These are phyloP conservation scores for Cichorium intybus DNA, from an alignment of 140 eudicot genomes.

Conservation along the genomic window DNA sequence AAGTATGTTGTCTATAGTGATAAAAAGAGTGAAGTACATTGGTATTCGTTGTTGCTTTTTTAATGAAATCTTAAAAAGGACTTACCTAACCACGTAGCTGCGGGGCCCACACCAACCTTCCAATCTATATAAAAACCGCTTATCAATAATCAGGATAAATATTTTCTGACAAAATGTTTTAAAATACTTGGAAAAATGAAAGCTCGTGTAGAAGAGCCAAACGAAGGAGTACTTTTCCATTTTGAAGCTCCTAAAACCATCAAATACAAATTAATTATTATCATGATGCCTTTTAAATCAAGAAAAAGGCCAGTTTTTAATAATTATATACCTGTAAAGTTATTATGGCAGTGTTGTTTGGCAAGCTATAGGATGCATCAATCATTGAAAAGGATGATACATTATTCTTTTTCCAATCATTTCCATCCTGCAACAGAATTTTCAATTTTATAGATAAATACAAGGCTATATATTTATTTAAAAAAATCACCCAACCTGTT, in stretches of 20 bases:
- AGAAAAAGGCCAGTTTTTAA: too few species aligned
- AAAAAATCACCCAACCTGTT: conserved; percentile 41
- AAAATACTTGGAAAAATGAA: background rate
- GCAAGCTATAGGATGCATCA: conserved; percentile 74
- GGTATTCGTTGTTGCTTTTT: too few species aligned
- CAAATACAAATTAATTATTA: too few species aligned
- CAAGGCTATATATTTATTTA: conserved; percentile 13
- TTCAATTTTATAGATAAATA: background rate
- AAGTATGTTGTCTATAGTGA: too few species aligned
- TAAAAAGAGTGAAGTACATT: too few species aligned
- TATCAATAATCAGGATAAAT: conserved; percentile 15
- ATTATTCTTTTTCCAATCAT: conserved; percentile 60
- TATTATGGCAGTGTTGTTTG: conserved; percentile 68
- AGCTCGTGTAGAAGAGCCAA: conserved; percentile 94
- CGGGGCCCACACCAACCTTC: too few species aligned
- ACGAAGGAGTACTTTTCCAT: too few species aligned
- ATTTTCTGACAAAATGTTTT: background rate
- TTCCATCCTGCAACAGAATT: conserved; percentile 53
- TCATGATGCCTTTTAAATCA: too few species aligned
- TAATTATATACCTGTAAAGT: conserved; percentile 67
- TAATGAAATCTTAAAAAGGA: too few species aligned
- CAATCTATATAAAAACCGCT: too few species aligned
- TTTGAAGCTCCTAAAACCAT: too few species aligned
- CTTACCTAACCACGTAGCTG: too few species aligned
- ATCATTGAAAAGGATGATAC: conserved; percentile 69